These are phyloP conservation scores for Phyllosticta citribraziliensis DNA, from an alignment of 2,329 filamentous ascomycete genomes.

Conservation along the genomic window DNA sequence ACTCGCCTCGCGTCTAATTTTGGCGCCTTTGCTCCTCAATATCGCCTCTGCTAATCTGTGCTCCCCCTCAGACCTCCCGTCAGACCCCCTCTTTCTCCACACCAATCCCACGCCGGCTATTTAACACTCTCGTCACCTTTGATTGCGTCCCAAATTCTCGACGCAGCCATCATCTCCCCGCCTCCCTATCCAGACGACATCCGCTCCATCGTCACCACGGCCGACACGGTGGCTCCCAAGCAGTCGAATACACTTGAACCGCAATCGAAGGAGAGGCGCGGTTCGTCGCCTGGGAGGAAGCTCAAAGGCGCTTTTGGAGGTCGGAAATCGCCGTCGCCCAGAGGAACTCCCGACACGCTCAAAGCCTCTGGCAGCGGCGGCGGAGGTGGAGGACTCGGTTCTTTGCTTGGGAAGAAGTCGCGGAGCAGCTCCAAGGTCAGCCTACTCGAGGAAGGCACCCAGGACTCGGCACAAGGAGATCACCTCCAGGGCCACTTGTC, in stretches of 20 bases:
- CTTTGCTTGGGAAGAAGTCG: conserved; percentile 29
- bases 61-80: conserved; percentile 20
- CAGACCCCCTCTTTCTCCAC: conserved; percentile 34
- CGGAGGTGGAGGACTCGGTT: conserved; percentile 31
- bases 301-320: conserved; percentile 59
- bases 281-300: conserved; percentile 60
- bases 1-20: neutral
- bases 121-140: conserved; percentile 41
- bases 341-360: conserved; percentile 23
- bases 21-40: neutral
- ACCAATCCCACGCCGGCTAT: conserved; percentile 39
- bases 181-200: conserved; percentile 23
- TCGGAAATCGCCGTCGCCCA: conserved; percentile 22
- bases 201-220: conserved; percentile 15
- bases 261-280: conserved; percentile 38
- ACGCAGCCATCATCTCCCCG: conserved; percentile 26
- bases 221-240: conserved; percentile 20
- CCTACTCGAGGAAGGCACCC: conserved; percentile 8
- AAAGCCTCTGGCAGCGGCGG: conserved; percentile 35
- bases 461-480: conserved; percentile 9
- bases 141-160: conserved; percentile 30
- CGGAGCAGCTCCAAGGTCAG: conserved; percentile 11
- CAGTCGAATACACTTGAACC: conserved; percentile 24
- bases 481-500: neutral
- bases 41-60: conserved; percentile 17